These are phyloP conservation scores for Fraxinus sp. DNA, from an alignment of 305 asterid genomes.

Conservation along the genomic window DNA sequence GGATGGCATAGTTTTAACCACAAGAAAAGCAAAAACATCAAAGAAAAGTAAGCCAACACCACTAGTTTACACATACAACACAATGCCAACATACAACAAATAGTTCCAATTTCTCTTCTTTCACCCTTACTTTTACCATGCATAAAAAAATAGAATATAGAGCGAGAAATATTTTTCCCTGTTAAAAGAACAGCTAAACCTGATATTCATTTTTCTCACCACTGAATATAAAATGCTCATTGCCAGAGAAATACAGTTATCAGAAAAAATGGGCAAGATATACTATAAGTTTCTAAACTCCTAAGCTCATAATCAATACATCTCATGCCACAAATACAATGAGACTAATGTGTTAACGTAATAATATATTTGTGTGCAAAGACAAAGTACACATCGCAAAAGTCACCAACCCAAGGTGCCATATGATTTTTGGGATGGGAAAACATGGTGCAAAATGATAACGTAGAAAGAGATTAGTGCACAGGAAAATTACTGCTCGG, in stretches of 20 bases:
- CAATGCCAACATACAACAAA: background rate
- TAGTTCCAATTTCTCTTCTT: background rate
- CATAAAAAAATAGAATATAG: background rate
- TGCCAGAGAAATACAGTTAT: background rate
- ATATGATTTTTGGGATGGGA: background rate
- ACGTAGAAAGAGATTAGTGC: slow-evolving; percentile 15
- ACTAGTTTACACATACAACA: background rate
- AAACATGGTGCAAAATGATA: background rate
- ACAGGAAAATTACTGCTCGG: slow-evolving; percentile 50
- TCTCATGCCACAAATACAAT: background rate
- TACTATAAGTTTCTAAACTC: background rate
- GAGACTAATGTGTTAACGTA: background rate
- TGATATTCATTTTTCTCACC: background rate
- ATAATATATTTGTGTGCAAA: background rate
- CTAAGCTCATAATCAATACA: background rate
- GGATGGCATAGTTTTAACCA: background rate
- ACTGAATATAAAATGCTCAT: background rate
- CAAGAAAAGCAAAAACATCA: too few relatives aligned
- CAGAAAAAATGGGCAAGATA: background rate
- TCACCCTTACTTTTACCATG: background rate
- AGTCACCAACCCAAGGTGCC: background rate
- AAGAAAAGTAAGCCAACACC: too few relatives aligned
- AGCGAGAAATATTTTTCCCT: background rate
- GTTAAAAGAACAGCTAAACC: background rate
- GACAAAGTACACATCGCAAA: background rate